These are phyloP conservation scores for Eimeria mitis DNA, from an alignment of 169 alveolate species.

Conservation along the genomic window DNA sequence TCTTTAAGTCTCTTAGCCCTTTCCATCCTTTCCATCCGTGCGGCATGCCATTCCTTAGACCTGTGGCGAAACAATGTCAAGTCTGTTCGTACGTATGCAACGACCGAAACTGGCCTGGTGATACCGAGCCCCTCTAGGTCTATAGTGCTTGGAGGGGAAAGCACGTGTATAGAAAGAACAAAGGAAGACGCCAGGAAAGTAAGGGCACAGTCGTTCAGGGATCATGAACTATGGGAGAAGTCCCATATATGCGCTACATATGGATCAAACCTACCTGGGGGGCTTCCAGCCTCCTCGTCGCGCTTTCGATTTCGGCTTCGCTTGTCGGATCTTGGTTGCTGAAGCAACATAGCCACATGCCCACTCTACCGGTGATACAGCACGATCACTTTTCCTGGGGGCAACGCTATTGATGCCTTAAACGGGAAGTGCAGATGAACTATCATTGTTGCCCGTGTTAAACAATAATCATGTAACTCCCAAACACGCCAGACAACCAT, in stretches of 20 bases:
- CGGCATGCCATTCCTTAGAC: constrained; percentile 37
- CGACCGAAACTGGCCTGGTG: background rate
- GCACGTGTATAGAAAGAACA: background rate
- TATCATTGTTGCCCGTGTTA: background rate
- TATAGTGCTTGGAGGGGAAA: background rate
- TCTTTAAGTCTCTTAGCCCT: constrained; percentile 3
- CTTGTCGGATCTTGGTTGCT: background rate
- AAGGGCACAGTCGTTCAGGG: background rate
- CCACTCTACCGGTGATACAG: background rate
- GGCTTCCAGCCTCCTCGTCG: constrained; percentile 74
- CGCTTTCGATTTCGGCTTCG: constrained; percentile 8
- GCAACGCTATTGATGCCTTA: background rate
- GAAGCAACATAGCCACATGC: background rate
- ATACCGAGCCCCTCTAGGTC: background rate
- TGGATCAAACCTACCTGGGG: constrained; percentile 23
- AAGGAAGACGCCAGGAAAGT: background rate
- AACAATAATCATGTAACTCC: background rate
- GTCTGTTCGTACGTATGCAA: background rate
- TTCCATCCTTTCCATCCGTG: constrained; percentile 10
- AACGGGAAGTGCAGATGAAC: background rate
- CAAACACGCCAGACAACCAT: background rate
- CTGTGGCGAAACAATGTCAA: background rate
- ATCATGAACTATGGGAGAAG: background rate
- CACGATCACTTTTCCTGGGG: background rate
- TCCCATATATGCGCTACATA: background rate